phyloP scores from a whole-genome alignment of 2,329 filamentous ascomycete species.

The Ophiocordyceps polyrhachis-furcata region DNA sequence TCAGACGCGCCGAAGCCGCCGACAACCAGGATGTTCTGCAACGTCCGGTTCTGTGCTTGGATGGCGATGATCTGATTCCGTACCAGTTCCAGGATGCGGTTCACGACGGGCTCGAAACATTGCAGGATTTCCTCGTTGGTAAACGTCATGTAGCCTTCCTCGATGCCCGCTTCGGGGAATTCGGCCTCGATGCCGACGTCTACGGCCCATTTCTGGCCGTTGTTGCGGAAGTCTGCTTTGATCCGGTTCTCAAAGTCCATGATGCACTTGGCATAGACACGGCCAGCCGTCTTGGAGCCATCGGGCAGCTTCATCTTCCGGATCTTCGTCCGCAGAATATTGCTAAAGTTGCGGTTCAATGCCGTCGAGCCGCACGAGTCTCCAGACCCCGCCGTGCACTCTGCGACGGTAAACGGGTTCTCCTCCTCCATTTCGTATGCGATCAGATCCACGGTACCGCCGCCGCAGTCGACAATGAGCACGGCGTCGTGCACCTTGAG shows the following conservation, averaged over 20 bases:
- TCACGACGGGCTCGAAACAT: slow-evolving; percentile 96
- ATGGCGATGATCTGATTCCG: slow-evolving; percentile 98
- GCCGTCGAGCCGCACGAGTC: slow-evolving; percentile 98
- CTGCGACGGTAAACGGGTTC: slow-evolving; percentile 87
- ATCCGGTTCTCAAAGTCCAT: slow-evolving; percentile 99
- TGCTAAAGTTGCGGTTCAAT: slow-evolving; percentile 94
- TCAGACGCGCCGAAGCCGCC: slow-evolving; percentile 97
- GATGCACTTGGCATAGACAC: slow-evolving; percentile 97
- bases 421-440: slow-evolving; percentile 98
- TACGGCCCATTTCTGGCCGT: slow-evolving; percentile 97
- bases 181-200: slow-evolving; percentile 98
- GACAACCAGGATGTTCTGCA: slow-evolving; percentile 94
- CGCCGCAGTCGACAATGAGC: slow-evolving; percentile 93
- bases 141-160: slow-evolving; percentile 99
- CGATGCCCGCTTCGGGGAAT: slow-evolving; percentile 92
- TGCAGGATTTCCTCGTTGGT: slow-evolving; percentile 98
- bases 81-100: slow-evolving; percentile 87
- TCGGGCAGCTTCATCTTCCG: slow-evolving; percentile 98
- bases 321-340: slow-evolving; percentile 93
- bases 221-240: slow-evolving; percentile 98
- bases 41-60: slow-evolving; percentile 80
- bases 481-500: slow-evolving; percentile 98
- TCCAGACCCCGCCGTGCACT: slow-evolving; percentile 92
- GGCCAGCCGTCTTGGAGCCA: slow-evolving; percentile 90
- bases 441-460: slow-evolving; percentile 96